Percentiles rank a stretch among this genome's conserved stretches.
These are phyloP conservation scores for Agapanthus africanus DNA, from an alignment of 106 monocot genomes.

Conservation along the genomic window DNA sequence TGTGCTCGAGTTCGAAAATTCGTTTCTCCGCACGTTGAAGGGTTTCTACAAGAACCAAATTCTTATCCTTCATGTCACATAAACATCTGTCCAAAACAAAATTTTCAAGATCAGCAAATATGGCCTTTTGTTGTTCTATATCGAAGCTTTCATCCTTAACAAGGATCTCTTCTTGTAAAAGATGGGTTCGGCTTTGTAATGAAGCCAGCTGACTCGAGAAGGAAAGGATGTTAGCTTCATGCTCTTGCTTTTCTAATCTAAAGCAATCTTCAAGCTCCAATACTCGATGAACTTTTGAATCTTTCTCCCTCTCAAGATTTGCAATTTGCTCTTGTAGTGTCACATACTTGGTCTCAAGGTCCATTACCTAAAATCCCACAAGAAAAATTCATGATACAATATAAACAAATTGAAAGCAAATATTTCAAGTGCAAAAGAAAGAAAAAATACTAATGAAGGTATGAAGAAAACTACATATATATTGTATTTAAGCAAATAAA, in stretches of 20 bases:
- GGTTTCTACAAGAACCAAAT: background rate
- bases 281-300: slow-evolving; percentile 19
- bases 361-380: slow-evolving; percentile 5
- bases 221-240: slow-evolving; percentile 12
- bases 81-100: slow-evolving; percentile 16
- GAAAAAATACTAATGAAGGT: no score
- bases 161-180: background rate
- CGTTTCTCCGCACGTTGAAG: slow-evolving; percentile 1
- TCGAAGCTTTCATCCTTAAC: background rate
- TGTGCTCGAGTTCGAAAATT: slow-evolving; percentile 3
- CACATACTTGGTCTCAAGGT: slow-evolving; percentile 21
- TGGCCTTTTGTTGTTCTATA: background rate
- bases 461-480: no score
- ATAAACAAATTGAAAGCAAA: no score
- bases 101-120: slow-evolving; percentile 12
- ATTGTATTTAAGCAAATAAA: no score
- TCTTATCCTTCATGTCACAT: slow-evolving; percentile 13
- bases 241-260: slow-evolving; percentile 34
- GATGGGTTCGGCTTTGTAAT: slow-evolving; percentile 9
- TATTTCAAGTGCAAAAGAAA: no score
- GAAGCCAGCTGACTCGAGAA: slow-evolving; percentile 31
- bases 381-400: no score
- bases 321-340: slow-evolving; percentile 24
- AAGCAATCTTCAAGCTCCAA: slow-evolving; percentile 34
- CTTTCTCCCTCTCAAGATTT: slow-evolving; percentile 42